Evolutionary conservation across 192 early-diverging fungal species (phyloP).

Genomic region (Entomortierella chlamydospora): DNA sequence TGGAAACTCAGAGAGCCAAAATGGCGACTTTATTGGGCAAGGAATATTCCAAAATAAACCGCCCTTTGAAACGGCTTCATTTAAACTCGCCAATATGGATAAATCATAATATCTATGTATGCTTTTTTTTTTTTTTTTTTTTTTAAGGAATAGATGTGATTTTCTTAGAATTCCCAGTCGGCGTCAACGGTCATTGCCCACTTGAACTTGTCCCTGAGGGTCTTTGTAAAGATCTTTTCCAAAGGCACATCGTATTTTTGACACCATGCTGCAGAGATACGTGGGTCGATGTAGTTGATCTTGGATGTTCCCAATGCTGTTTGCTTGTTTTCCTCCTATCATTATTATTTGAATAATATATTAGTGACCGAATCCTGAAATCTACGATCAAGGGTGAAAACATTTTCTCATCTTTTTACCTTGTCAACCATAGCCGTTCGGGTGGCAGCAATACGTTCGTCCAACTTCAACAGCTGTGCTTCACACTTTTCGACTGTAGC

Average conservation of each 20-base stretch:
- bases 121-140: not conserved
- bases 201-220: conserved; percentile 93
- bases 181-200: conserved; percentile 88
- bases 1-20: no score
- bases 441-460: conserved; percentile 77
- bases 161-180: conserved; percentile 64
- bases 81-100: not conserved
- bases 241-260: conserved; percentile 87
- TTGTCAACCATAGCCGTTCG: conserved; percentile 87
- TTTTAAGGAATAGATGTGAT: not conserved
- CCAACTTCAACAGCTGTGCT: conserved; percentile 75
- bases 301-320: conserved; percentile 97
- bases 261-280: conserved; percentile 96
- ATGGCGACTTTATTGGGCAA: no score
- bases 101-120: no score
- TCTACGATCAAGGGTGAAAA: not conserved
- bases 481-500: conserved; percentile 78
- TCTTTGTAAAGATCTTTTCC: conserved; percentile 93
- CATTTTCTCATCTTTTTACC: conserved; percentile 49
- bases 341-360: not conserved
- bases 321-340: conserved; percentile 94
- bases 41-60: not conserved
- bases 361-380: not conserved
- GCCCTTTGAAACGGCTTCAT: no score
- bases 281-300: conserved; percentile 98